Base-by-base conservation (phyloP, 805 yeast species). In the Priceomyces medius region DNA sequence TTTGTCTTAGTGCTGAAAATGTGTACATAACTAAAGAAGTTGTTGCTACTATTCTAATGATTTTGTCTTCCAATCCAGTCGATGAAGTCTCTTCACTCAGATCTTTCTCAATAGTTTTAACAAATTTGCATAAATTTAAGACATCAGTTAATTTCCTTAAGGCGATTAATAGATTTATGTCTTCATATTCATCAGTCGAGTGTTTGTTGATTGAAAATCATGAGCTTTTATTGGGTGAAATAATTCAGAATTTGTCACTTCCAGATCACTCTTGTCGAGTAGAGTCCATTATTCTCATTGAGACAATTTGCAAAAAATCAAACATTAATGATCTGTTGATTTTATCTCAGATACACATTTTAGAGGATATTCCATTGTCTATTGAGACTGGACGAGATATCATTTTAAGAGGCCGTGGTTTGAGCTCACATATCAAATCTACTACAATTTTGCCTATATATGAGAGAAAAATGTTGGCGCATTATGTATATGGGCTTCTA, bases 311-410 rank as follows among this genome's bases (percentile, higher is more conserved):
- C 23, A 51, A 55, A 4, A 41, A 48, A 4, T 38, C 44, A 13
- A 47, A 41, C 5, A 23, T 38, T 19, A 64, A 63, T 7, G 55
- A 67, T 12, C 71, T 79, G 2, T 56, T 58, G 2, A 50, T 75
- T 12, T 47, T 83, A n/a, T 62, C 70, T 21, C 79, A 76, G 38
- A 76, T 83, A 45, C 63, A 72, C 38, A 53, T 77, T 2, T 76
- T 90, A 36, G 97, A 88, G 57, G 79, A 81, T 43, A 74, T 83
- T 5, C 95, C 96, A 0, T 68, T 83, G 38, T 76, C 77, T n/a
- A 62, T 89, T 13, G 66, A 76, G 9, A 79, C 79, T 42, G 84
- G 86, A 1, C 80, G 97, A 63, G 95, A 85, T 51, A 70, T 91
- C 2, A 78, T 80, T 18, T 66, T 83, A 43, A 76, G 95, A 55